phyloP scores from a whole-genome alignment of 2,329 filamentous ascomycete genomes.

The Aspergillus aculeatus region DNA sequence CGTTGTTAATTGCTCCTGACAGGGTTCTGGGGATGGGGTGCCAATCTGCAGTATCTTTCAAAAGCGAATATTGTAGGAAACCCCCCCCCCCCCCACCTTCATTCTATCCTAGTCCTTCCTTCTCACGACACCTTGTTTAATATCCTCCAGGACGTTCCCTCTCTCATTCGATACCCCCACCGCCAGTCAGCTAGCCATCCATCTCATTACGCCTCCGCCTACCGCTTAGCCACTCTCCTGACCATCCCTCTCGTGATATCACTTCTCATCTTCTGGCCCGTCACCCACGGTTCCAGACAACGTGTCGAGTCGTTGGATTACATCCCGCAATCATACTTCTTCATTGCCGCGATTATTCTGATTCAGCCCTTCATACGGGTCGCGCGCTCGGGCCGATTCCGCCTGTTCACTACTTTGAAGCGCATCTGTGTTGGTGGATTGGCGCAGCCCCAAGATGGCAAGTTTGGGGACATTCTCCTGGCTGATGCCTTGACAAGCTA shows the following conservation, averaged over 20 bases:
- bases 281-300: conserved; percentile 68
- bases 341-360: conserved; percentile 69
- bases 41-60: conserved; percentile 85
- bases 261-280: conserved; percentile 77
- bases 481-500: conserved; percentile 95
- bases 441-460: conserved; percentile 81
- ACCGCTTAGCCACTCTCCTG: conserved; percentile 77
- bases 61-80: conserved; percentile 67
- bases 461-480: conserved; percentile 90
- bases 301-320: conserved; percentile 77
- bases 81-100: conserved; percentile 15
- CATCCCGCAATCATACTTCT: conserved; percentile 80
- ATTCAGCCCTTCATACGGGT: conserved; percentile 68
- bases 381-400: conserved; percentile 68
- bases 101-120: not conserved
- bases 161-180: conserved; percentile 80
- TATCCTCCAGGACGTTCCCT: conserved; percentile 66
- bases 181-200: conserved; percentile 68
- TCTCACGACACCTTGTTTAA: conserved; percentile 16
- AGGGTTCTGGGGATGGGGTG: conserved; percentile 94
- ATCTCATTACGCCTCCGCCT: conserved; percentile 77
- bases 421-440: conserved; percentile 82
- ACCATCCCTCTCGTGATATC: conserved; percentile 69
- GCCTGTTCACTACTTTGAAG: conserved; percentile 72
- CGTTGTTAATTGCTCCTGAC: conserved; percentile 15